Evolutionary conservation across 2,329 filamentous ascomycete genomes (phyloP).

Genomic region (Colletotrichum karsti): DNA sequence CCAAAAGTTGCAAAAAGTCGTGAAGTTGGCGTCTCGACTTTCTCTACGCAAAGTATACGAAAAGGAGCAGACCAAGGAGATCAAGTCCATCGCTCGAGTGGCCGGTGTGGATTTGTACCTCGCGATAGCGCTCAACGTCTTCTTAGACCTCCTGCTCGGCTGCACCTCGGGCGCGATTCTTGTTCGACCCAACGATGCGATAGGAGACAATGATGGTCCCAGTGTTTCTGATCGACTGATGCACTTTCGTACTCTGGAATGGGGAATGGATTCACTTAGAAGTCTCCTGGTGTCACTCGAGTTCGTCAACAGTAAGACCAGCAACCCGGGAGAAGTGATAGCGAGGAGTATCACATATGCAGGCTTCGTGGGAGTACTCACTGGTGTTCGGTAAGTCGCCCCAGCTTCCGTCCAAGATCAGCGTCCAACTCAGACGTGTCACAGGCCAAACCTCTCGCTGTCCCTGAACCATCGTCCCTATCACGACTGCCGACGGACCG

Average conservation of each 20-base stretch:
- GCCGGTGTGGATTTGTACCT: slow-evolving; percentile 63
- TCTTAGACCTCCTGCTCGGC: slow-evolving; percentile 69
- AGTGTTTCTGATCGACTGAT: slow-evolving; percentile 47
- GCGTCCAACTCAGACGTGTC: not conserved
- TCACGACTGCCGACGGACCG: slow-evolving; percentile 47
- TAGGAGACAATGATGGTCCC: not conserved
- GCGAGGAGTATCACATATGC: slow-evolving; percentile 58
- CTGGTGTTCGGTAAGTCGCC: slow-evolving; percentile 51
- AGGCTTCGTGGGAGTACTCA: slow-evolving; percentile 60
- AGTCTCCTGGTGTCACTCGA: slow-evolving; percentile 60
- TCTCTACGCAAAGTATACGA: slow-evolving; percentile 58
- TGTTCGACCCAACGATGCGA: not conserved
- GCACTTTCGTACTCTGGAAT: slow-evolving; percentile 63
- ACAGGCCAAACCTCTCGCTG: slow-evolving; percentile 50
- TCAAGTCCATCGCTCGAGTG: slow-evolving; percentile 59
- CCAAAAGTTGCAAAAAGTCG: slow-evolving; percentile 33
- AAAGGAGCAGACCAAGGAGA: slow-evolving; percentile 64
- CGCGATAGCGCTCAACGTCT: slow-evolving; percentile 65
- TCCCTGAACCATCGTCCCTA: slow-evolving; percentile 60
- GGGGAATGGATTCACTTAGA: slow-evolving; percentile 61
- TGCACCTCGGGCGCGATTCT: slow-evolving; percentile 61
- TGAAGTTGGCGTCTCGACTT: slow-evolving; percentile 49
- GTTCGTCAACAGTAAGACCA: slow-evolving; percentile 45
- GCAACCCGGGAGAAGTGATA: slow-evolving; percentile 44
- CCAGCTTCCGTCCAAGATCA: not conserved